phyloP scores from a whole-genome alignment of 140 eudicot genomes.

The Ambrosia hybrid region DNA sequence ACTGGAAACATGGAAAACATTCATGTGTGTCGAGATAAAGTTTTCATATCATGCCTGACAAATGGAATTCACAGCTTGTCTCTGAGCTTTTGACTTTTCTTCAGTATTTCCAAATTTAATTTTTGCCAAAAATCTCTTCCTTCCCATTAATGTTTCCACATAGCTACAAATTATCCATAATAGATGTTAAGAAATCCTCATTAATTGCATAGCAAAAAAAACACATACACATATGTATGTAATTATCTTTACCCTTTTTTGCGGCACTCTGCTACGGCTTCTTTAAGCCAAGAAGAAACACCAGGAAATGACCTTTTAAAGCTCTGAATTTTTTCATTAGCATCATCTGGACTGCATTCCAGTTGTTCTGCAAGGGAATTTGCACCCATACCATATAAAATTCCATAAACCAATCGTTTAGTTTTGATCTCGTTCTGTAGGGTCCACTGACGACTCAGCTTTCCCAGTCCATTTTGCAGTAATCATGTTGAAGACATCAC shows the following conservation, averaged over 20 bases:
- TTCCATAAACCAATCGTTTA: conserved; percentile 85
- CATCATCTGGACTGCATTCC: conserved; percentile 83
- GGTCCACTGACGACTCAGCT: conserved; percentile 56
- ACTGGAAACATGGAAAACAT: background rate
- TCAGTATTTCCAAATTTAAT: conserved; percentile 74
- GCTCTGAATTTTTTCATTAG: conserved; percentile 72
- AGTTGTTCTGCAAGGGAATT: conserved; percentile 86
- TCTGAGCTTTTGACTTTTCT: conserved; percentile 96
- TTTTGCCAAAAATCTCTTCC: conserved; percentile 88
- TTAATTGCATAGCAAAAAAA: background rate
- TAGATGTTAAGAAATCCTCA: conserved; percentile 5
- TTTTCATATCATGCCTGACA: conserved; percentile 63
- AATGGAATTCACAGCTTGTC: conserved; percentile 98
- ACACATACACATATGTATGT: background rate
- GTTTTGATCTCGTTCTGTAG: conserved; percentile 92
- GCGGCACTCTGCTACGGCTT: conserved; percentile 76
- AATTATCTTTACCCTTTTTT: conserved; percentile 66
- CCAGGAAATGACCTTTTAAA: conserved; percentile 87
- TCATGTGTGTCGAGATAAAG: background rate
- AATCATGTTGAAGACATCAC: conserved; percentile 84
- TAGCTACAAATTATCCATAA: conserved; percentile 53
- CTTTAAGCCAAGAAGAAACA: conserved; percentile 92
- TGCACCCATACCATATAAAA: conserved; percentile 93
- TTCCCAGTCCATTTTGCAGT: conserved; percentile 89
- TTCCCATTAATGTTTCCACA: conserved; percentile 79